phyloP scores from a whole-genome alignment of 1,139 yeast species.

The Pichiaceae sp. region DNA sequence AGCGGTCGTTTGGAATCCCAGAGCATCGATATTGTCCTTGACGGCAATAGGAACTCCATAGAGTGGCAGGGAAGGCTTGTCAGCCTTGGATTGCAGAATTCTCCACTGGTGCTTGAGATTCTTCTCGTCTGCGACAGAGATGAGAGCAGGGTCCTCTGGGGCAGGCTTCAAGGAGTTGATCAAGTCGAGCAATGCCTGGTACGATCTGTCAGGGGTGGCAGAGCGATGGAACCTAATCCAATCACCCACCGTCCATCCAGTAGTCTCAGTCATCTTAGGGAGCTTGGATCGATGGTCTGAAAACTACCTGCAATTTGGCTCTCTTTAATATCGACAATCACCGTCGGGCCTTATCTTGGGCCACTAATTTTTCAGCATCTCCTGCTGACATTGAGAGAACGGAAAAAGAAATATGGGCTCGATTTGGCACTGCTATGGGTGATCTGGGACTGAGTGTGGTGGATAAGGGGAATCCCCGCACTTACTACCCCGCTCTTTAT shows the following conservation, averaged over 20 bases:
- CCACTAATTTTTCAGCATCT: not conserved
- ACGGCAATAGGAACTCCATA: conserved; percentile 94
- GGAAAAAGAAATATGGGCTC: too few species aligned
- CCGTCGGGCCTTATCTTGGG: not conserved
- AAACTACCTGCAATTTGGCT: too few species aligned
- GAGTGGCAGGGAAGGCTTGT: conserved; percentile 46
- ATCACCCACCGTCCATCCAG: conserved; percentile 58
- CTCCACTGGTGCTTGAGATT: conserved; percentile 72
- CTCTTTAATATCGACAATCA: too few species aligned
- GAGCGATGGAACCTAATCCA: conserved; percentile 66
- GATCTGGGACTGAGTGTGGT: too few species aligned
- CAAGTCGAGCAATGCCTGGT: conserved; percentile 37
- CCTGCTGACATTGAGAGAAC: too few species aligned
- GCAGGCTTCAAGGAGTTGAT: conserved; percentile 37
- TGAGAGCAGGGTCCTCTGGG: conserved; percentile 81
- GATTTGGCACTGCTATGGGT: too few species aligned
- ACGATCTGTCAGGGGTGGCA: conserved; percentile 57
- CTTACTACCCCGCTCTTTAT: too few species aligned
- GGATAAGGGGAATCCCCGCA: too few species aligned
- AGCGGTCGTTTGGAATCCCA: conserved; percentile 79
- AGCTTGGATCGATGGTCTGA: too few species aligned
- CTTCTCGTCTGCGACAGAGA: conserved; percentile 57
- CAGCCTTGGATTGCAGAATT: conserved; percentile 52
- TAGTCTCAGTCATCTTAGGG: conserved; percentile 18
- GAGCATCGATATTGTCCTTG: conserved; percentile 89